These are phyloP conservation scores for Fusarium verrucosum DNA, from an alignment of 2,329 filamentous ascomycete species.

Conservation along the genomic window DNA sequence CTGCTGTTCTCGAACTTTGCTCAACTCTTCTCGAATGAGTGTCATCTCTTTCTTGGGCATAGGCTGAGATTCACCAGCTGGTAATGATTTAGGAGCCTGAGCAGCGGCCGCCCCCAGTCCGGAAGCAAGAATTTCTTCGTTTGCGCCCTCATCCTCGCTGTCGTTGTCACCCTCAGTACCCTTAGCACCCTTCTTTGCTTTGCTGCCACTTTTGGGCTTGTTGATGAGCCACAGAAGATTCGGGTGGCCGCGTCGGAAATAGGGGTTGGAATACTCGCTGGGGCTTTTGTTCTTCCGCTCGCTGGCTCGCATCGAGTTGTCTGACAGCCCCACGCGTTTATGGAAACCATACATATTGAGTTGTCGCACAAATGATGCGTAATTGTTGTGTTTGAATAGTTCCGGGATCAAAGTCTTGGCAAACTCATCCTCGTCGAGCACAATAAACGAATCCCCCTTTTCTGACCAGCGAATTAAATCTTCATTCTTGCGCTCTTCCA, in stretches of 20 bases:
- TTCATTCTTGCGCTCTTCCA: conserved; percentile 92
- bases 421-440: conserved; percentile 97
- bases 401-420: conserved; percentile 97
- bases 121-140: conserved; percentile 52
- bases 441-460: conserved; percentile 94
- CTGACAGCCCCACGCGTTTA: conserved; percentile 90
- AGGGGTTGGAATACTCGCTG: conserved; percentile 97
- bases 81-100: conserved; percentile 47
- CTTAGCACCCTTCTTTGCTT: conserved; percentile 65
- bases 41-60: conserved; percentile 77
- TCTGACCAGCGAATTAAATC: conserved; percentile 97
- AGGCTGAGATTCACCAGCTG: conserved; percentile 58
- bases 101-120: conserved; percentile 31
- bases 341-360: conserved; percentile 99
- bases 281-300: conserved; percentile 98
- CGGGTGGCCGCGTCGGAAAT: conserved; percentile 91
- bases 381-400: conserved; percentile 99
- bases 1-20: conserved; percentile 86
- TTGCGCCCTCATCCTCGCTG: conserved; percentile 63
- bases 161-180: conserved; percentile 77
- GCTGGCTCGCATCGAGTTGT: conserved; percentile 97
- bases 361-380: conserved; percentile 94
- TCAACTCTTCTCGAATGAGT: conserved; percentile 80
- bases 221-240: conserved; percentile 96
- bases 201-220: conserved; percentile 83